A percentile compares a stretch with the other conserved stretches of the same genome.
These are phyloP conservation scores for Neofusicoccum sp. DNA, from an alignment of 2,329 filamentous ascomycete species.

Conservation along the genomic window DNA sequence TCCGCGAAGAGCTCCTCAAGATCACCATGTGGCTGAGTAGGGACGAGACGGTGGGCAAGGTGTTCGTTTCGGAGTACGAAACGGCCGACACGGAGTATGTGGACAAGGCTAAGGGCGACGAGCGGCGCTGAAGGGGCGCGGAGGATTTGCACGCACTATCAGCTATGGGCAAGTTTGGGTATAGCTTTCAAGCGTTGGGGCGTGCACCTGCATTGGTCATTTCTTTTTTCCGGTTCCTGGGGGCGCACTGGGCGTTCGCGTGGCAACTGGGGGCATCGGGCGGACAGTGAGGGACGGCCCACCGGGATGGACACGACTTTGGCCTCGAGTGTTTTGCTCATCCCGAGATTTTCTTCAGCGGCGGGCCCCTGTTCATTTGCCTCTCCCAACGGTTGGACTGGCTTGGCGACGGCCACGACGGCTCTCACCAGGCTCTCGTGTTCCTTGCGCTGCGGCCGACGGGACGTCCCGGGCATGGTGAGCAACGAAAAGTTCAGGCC, in stretches of 20 bases:
- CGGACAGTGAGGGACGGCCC: constrained; percentile 1
- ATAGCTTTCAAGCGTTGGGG: not conserved
- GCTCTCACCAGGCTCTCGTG: not conserved
- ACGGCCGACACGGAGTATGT: constrained; percentile 68
- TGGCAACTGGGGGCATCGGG: constrained; percentile 2
- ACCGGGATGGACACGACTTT: not conserved
- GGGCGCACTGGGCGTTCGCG: constrained; percentile 12
- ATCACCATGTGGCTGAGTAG: constrained; percentile 83
- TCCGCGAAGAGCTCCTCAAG: constrained; percentile 84
- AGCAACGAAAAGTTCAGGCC: not conserved
- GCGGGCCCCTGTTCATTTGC: constrained; percentile 1
- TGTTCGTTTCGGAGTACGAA: constrained; percentile 77
- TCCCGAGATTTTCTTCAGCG: constrained; percentile 12
- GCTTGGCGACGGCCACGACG: constrained; percentile 6
- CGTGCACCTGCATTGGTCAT: not conserved
- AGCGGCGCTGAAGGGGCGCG: constrained; percentile 6
- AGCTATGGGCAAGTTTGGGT: not conserved
- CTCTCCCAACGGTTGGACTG: not conserved
- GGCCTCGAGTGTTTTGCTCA: not conserved
- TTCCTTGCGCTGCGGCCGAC: not conserved
- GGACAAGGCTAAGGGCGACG: constrained; percentile 57
- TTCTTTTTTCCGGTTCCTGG: constrained; percentile 6
- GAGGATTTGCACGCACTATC: not conserved
- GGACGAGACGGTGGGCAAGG: constrained; percentile 62
- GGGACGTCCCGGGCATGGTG: not conserved